Conservation (phyloP, 768 basidiomycete species). For the Tricholomella constricta region DNA sequence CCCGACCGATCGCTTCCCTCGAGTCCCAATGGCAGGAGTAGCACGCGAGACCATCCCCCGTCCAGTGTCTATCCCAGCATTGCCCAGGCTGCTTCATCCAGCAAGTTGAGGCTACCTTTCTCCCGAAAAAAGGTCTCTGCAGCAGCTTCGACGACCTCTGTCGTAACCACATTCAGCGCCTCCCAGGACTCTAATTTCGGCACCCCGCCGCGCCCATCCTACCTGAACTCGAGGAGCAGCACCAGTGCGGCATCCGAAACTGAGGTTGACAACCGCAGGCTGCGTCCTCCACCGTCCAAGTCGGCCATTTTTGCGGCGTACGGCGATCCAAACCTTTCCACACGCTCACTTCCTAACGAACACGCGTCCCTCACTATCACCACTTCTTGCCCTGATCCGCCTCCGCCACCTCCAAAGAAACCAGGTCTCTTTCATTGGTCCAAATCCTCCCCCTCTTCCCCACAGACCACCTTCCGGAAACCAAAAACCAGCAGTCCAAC, state of each 20-base stretch:
- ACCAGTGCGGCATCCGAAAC: constrained; percentile 44
- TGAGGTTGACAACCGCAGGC: constrained; percentile 41
- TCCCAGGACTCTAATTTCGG: constrained; percentile 15
- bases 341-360: constrained; percentile 61
- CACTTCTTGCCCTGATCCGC: constrained; percentile 17
- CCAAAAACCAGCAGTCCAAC: constrained; percentile 7
- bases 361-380: constrained; percentile 16
- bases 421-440: constrained; percentile 44
- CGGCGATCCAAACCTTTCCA: constrained; percentile 56
- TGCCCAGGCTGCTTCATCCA: constrained; percentile 21
- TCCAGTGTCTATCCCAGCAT: constrained; percentile 26
- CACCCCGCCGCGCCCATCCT: constrained; percentile 34
- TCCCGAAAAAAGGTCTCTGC: constrained; percentile 35
- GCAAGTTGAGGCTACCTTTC: constrained; percentile 41
- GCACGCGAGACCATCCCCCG: constrained; percentile 12
- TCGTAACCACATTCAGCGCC: constrained; percentile 13
- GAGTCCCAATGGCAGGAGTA: constrained; percentile 34
- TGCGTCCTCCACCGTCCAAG: constrained; percentile 62
- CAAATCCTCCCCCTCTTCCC: constrained; percentile 28
- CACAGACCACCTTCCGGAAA: constrained; percentile 17
- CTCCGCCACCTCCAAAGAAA: constrained; percentile 34
- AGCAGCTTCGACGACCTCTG: constrained; percentile 20
- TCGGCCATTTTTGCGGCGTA: constrained; percentile 66
- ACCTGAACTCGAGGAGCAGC: constrained; percentile 31
- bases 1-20: constrained; percentile 35